Base-by-base conservation (phyloP, 306 rosid species). In the Trifolium subterraneum region DNA sequence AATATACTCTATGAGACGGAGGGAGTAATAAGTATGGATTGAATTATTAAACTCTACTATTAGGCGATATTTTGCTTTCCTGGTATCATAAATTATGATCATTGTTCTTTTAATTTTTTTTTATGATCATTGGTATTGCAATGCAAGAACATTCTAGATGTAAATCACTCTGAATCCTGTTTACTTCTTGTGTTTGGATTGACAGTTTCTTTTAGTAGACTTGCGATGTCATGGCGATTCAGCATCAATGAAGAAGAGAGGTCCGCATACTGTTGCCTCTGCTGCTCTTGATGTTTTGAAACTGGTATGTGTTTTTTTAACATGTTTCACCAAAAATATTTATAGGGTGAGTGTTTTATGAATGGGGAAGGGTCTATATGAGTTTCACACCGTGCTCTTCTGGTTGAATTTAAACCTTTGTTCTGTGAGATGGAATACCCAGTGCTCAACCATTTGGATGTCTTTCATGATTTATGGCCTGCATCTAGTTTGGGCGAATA, bases 141-240 rank as follows among this genome's bases (percentile, higher is more conserved):
- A 56, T 39, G 18, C 20, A 29, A 69, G 41, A 60, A 60, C 65
- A 27, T 27, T 60, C 41, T 76, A 47, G 33, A 59, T 51, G 73
- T 36, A 61, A 39, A 39, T 64, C 67, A 55, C 54, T 70, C 38
- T 29, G 51, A 76, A 74, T 78, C 78, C 63, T 78, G 33, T 50
- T 31, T 80, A 23, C 60, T 75, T 29, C 56, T 41, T 56, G 72
- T 81, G 35, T 77, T 31, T 77, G 18, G 52, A 38, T 60, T 45
- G 74, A 58, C 79, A 91, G 98, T 91, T 94, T 87, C 97, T 94
- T 73, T 80, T 91, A 61, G 97, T 91, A 35, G 96, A 91, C 82
- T 74, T 94, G 65, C 93, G 93, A 27, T 94, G 98, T 82, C 98
- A 94, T 73, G 98, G 96, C 10, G 96, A 91, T 87, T 94, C 97